These are phyloP conservation scores for Hyphodiscus hymeniophilus DNA, from an alignment of 495 filamentous ascomycete genomes.

Conservation along the genomic window DNA sequence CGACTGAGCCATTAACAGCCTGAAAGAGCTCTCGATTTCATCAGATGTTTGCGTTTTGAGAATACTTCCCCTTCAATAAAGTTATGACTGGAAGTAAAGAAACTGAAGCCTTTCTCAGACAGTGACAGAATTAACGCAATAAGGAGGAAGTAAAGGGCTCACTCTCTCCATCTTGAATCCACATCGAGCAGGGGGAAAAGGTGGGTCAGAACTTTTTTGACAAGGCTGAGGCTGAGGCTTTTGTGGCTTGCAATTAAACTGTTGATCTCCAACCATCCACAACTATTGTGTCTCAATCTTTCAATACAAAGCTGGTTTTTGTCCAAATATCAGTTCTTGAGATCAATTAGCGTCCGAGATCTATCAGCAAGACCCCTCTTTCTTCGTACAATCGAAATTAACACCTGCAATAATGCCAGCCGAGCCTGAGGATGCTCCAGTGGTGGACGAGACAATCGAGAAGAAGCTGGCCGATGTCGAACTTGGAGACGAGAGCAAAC, in stretches of 20 bases:
- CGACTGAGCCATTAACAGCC: no score
- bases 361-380: neutral
- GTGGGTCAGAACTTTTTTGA: neutral
- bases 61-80: no score
- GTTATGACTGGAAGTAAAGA: no score
- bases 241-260: neutral
- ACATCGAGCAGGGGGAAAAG: neutral
- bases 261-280: neutral
- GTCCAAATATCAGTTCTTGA: neutral
- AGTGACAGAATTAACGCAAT: no score
- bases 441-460: neutral
- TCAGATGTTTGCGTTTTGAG: no score
- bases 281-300: neutral
- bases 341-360: neutral
- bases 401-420: constrained; percentile 9
- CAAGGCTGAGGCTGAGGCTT: neutral
- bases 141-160: no score
- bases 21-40: no score
- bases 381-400: neutral
- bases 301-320: neutral
- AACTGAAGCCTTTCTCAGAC: no score
- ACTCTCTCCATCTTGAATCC: neutral
- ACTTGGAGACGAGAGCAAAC: neutral
- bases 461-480: constrained; percentile 11
- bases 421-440: constrained; percentile 2